These are phyloP conservation scores for Pseudopithomyces maydicus DNA, from an alignment of 2,329 filamentous ascomycete genomes.

Conservation along the genomic window DNA sequence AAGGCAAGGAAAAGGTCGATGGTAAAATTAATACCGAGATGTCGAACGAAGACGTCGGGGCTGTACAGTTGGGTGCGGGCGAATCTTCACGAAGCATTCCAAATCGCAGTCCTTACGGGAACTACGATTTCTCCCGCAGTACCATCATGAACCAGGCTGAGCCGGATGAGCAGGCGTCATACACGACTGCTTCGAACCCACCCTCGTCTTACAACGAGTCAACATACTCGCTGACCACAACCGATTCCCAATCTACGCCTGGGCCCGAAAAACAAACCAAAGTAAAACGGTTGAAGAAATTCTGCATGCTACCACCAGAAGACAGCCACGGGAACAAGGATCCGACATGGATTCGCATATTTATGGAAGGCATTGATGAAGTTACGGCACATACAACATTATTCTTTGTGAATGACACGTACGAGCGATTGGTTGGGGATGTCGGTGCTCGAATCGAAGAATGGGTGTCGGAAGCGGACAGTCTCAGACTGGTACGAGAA, in stretches of 20 bases:
- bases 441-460: conserved; percentile 68
- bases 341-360: conserved; percentile 75
- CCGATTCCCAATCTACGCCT: conserved; percentile 13
- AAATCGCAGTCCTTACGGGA: conserved; percentile 22
- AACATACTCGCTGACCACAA: conserved; percentile 25
- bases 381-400: conserved; percentile 83
- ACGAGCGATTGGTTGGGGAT: conserved; percentile 77
- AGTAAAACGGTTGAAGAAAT: conserved; percentile 68
- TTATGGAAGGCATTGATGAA: conserved; percentile 84
- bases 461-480: conserved; percentile 70
- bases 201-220: conserved; percentile 19
- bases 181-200: conserved; percentile 5
- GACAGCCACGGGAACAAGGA: conserved; percentile 65
- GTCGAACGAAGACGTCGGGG: conserved; percentile 27
- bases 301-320: conserved; percentile 73
- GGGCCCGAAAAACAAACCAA: conserved; percentile 30
- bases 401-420: conserved; percentile 75
- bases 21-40: conserved; percentile 5
- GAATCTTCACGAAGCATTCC: conserved; percentile 4
- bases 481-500: conserved; percentile 31
- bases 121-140: conserved; percentile 39
- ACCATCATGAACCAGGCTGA: conserved; percentile 31
- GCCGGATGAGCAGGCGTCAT: conserved; percentile 29
- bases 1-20: conserved; percentile 15
- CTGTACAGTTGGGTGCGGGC: conserved; percentile 22